Conservation (phyloP, 1,284 basidiomycete genomes). For the Lentinus polychrous region DNA sequence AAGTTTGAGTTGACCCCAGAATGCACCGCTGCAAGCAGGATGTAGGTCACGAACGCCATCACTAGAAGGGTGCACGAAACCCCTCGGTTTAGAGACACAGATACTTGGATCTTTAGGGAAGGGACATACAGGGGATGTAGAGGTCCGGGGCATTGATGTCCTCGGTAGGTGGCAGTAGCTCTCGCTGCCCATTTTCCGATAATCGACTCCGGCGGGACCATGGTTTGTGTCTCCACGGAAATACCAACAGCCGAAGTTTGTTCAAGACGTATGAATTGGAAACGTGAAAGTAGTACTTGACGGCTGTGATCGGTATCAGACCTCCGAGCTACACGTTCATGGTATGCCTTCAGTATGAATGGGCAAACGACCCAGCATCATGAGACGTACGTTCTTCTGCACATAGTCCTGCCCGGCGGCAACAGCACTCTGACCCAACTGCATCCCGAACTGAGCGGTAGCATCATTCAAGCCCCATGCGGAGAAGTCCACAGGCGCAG, state of each 20-base stretch:
- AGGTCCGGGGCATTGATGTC: constrained; percentile 96
- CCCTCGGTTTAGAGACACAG: constrained; percentile 8
- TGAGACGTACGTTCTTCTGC: constrained; percentile 76
- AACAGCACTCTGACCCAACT: constrained; percentile 89
- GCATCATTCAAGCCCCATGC: constrained; percentile 88
- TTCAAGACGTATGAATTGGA: constrained; percentile 93
- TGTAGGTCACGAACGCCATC: constrained; percentile 96
- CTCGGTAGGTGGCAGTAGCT: constrained; percentile 86
- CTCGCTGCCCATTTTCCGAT: constrained; percentile 61
- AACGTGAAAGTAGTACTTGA: constrained; percentile 96
- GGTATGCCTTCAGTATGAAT: constrained; percentile 1
- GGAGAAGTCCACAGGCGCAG: constrained; percentile 41
- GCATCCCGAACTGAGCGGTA: constrained; percentile 95
- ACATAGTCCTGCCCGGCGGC: constrained; percentile 94
- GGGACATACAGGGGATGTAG: constrained; percentile 83
- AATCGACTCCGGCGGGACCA: constrained; percentile 67
- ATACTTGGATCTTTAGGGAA: constrained; percentile 1
- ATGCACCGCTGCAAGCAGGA: constrained; percentile 81
- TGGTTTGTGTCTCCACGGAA: constrained; percentile 90
- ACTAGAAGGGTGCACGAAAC: constrained; percentile 40
- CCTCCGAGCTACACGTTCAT: constrained; percentile 59
- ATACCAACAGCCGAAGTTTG: constrained; percentile 87
- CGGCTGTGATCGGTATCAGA: constrained; percentile 65
- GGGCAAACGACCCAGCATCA: constrained; percentile 1
- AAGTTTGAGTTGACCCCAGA: constrained; percentile 82